phyloP scores from a whole-genome alignment of 768 basidiomycete genomes.

The Calvatia gigantea region DNA sequence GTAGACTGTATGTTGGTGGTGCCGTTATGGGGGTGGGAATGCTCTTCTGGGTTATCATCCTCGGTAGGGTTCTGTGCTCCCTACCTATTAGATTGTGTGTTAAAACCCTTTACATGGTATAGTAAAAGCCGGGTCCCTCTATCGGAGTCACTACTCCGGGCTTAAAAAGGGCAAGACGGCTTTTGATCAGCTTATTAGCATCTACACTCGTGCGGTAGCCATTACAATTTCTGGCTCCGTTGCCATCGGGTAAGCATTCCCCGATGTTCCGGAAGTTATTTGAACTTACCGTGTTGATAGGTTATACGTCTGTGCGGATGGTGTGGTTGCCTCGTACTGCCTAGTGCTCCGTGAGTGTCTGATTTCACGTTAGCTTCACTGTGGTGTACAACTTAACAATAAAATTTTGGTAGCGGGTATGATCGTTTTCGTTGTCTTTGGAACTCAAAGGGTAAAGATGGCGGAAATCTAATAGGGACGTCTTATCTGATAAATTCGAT shows the following conservation, averaged over 20 bases:
- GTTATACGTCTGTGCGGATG: slow-evolving; percentile 1
- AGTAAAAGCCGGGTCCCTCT: slow-evolving; percentile 4
- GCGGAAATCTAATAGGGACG: no score
- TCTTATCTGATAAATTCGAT: not conserved
- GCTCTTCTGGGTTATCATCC: slow-evolving; percentile 4
- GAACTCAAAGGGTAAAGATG: not conserved
- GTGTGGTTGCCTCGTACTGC: not conserved
- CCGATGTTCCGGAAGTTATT: not conserved
- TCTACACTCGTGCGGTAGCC: not conserved
- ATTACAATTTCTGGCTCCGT: not conserved
- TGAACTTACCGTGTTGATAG: not conserved
- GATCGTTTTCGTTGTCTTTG: slow-evolving; percentile 2
- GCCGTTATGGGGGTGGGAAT: slow-evolving; percentile 1
- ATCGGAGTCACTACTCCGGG: not conserved
- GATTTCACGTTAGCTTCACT: not conserved
- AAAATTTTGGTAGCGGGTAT: not conserved
- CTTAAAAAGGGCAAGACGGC: not conserved
- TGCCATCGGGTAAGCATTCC: not conserved
- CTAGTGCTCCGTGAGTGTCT: slow-evolving; percentile 7
- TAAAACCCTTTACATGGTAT: no score
- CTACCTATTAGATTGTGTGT: not conserved
- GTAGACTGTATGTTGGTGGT: slow-evolving; percentile 6
- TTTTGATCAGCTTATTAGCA: not conserved
- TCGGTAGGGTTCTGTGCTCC: not conserved
- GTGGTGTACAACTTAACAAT: not conserved